Conservation (phyloP, 305 asterid species). For the Withania somnifera region DNA sequence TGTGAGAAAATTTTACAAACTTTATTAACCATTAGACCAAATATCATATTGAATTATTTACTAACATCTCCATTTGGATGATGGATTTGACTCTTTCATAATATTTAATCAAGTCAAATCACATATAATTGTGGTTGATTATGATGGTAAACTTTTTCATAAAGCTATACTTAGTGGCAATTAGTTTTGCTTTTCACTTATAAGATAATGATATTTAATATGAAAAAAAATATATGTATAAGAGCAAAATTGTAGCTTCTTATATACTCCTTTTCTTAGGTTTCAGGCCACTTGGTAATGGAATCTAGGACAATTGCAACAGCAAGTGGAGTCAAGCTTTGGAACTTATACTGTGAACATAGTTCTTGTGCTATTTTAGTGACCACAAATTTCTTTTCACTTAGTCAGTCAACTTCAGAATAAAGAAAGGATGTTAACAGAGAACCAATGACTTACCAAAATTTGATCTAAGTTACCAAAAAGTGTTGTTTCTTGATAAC, state of each 20-base stretch:
- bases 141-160: background rate
- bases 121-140: background rate
- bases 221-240: background rate
- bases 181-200: background rate
- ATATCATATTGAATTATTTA: background rate
- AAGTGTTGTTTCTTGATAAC: background rate
- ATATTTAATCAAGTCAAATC: background rate
- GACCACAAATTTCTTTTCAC: background rate
- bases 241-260: background rate
- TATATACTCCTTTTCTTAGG: background rate
- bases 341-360: background rate
- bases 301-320: background rate
- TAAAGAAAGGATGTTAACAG: background rate
- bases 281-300: background rate
- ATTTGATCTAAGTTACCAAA: background rate
- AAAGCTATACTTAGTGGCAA: background rate
- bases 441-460: background rate
- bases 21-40: background rate
- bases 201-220: background rate
- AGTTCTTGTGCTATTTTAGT: background rate
- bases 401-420: background rate
- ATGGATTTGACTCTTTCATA: background rate
- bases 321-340: background rate
- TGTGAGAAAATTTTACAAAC: background rate
- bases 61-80: background rate